Evolutionary conservation across 179 eudicot genomes (phyloP).

Genomic region (Amaranthus tricolor): DNA sequence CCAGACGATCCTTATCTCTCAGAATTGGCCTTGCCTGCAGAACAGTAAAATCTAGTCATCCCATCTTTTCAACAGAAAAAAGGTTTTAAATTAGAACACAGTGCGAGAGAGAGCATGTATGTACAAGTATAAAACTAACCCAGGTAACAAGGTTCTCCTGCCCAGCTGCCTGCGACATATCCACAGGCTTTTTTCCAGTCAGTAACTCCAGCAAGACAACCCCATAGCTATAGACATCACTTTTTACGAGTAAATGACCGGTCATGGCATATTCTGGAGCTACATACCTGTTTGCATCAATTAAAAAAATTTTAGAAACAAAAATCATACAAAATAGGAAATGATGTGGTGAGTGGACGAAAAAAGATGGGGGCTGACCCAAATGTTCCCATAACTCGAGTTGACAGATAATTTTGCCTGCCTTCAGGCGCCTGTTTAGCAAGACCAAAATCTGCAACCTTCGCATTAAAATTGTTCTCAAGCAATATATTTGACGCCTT

Average conservation of each 20-base stretch:
- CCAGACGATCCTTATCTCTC: conserved; percentile 86
- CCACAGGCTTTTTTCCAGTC: conserved; percentile 95
- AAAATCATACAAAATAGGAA: neutral
- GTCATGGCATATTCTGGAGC: conserved; percentile 99
- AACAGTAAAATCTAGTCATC: conserved; percentile 17
- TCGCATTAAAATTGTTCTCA: conserved; percentile 84
- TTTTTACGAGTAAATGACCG: conserved; percentile 95
- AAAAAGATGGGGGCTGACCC: conserved; percentile 59
- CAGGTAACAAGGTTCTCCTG: conserved; percentile 97
- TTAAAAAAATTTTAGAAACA: conserved; percentile 14
- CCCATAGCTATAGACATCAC: conserved; percentile 98
- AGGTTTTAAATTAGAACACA: neutral
- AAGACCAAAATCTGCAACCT: conserved; percentile 98
- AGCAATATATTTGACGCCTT: conserved; percentile 94
- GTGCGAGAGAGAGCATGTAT: neutral
- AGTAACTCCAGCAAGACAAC: conserved; percentile 92
- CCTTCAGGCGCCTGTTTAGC: conserved; percentile 99
- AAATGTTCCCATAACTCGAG: conserved; percentile 99
- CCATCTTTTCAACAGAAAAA: neutral
- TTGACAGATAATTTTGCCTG: conserved; percentile 71
- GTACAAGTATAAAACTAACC: conserved; percentile 66
- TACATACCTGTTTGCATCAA: conserved; percentile 63
- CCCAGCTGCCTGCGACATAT: conserved; percentile 94
- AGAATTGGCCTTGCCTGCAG: conserved; percentile 84
- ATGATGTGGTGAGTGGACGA: conserved; percentile 1